Base-by-base conservation (phyloP, 2,329 filamentous ascomycete genomes). In the Didymella exigua region DNA sequence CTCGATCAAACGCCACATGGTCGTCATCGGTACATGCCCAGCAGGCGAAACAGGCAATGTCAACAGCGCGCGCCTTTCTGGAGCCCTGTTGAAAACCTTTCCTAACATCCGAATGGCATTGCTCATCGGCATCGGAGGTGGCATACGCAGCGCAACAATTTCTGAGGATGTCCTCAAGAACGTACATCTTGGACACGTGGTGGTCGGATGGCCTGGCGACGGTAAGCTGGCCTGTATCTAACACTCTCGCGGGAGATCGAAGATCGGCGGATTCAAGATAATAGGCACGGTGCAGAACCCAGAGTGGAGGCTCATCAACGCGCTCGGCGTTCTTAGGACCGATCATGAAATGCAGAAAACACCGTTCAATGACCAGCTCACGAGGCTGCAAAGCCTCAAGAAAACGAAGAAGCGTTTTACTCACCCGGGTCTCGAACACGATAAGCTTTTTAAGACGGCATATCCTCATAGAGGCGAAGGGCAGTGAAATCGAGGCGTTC, bases 141-240 rank as follows among this genome's bases (percentile, higher is more conserved):
- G 59, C 6, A 56, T 62, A 3, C 59, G 54, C n/a, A 30, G 34
- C 16, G 7, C 21, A 44, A 27, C 30, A 9, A 24, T 46, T 8
- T 47, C 33, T 4, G 10, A 27, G 7, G 33, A 47, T 2, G 2
- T 33, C 2, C 33, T 29, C 5, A 10, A 47, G 4, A 50, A 58
- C 30, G 23, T 61, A 10, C 58, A 56, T 21, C 58, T 58, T 24
- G 55, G 58, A 18, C 55, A 58, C 36, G 58, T 61, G n/a, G 55
- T 61, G 4, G 52, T 59, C 3, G 44, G 44, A 29, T 47, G 33
- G 23, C 44, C 44, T 7, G 54, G 54, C 13, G 54, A 60, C 24
- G 49, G 57, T 13, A 60, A 51, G 41, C 54, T 46, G 10, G 54
- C 57, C 2, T 54, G 49, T 19, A 38, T 58, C 27, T 38, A 44